Base-by-base conservation (phyloP, 2,329 filamentous ascomycete species). In the Grosmannia huntii region DNA sequence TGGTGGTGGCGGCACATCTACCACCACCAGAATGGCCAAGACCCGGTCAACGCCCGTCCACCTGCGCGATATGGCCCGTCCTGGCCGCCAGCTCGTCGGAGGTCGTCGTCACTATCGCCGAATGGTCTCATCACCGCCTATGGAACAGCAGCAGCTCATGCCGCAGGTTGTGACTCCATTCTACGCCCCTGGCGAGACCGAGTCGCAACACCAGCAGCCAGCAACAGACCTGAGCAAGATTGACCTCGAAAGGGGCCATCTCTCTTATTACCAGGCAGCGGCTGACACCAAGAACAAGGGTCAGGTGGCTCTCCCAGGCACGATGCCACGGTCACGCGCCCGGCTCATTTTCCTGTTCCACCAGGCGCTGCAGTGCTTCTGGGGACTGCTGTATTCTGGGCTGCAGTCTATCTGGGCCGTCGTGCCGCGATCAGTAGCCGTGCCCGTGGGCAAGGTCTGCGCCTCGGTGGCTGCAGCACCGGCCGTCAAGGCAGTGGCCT, bases 1-100 rank as follows among this genome's bases (percentile, higher is more conserved):
- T 48, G 63, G 63, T 25, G 63, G 63, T 31, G 56, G 57, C 31
- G 31, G 7, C 41, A 33, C 31, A 9, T 9, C 31, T n/a, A n/a
- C 27, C 57, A 54, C 53, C n/a, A 25, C 56, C 19, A 25, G 14
- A 27, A 25, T 2, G 23, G 41, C 50, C n/a, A 58, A 19, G 56
- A 49, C 55, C 23, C 61, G 61, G 50, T 46, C 56, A 5, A 54
- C 28, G 21, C 54, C 59, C 41, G 58, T 64, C 27, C 51, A 16
- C 3, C 57, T 64, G 46, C 58, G 62, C 21, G 62, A 63, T 33
- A 58, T 62, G 62, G 60, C 62, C 12, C 60, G 60, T 4, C 60
- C 57, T n/a, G 60, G 61, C 12, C 56, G 58, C 11, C 60, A 62
- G 59, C 59, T 64, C 2, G 58, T 64, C 5, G 60, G 60, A 11